Conservation (phyloP, 805 yeast genomes). For the Nakazawaea wyomingensis region DNA sequence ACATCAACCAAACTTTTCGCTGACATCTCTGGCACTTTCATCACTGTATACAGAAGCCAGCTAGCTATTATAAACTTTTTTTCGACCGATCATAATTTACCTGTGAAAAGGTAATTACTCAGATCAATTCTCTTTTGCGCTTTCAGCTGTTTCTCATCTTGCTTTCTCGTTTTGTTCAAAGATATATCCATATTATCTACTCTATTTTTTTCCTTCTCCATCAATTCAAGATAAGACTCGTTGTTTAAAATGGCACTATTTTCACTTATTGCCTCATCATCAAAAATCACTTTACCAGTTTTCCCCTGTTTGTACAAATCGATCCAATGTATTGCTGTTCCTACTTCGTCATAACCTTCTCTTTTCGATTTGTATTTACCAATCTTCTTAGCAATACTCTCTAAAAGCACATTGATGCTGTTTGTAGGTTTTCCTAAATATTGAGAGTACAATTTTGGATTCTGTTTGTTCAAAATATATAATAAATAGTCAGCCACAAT, state of each 20-base stretch:
- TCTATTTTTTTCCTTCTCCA: conserved; percentile 15
- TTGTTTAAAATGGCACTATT: conserved; percentile 7
- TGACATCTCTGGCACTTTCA: no score
- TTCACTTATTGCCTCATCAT: conserved; percentile 20
- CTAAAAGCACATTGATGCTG: conserved; percentile 52
- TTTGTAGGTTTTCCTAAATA: conserved; percentile 65
- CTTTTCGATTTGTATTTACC: conserved; percentile 22
- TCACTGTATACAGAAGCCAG: no score
- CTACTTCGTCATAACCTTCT: conserved; percentile 44
- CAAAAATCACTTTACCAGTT: conserved; percentile 27
- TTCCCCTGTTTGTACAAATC: conserved; percentile 58
- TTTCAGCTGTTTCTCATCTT: neutral
- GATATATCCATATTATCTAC: conserved; percentile 13
- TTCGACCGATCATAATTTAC: neutral
- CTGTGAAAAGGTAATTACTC: conserved; percentile 5
- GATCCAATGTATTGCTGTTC: conserved; percentile 61
- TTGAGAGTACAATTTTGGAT: conserved; percentile 37
- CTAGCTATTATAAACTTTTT: no score
- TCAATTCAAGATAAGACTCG: conserved; percentile 12
- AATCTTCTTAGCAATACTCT: conserved; percentile 38
- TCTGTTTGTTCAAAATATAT: conserved; percentile 64
- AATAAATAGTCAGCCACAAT: conserved; percentile 82
- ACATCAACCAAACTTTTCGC: no score
- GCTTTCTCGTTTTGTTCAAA: neutral
- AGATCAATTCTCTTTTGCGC: conserved; percentile 6